A percentile compares a stretch with the other conserved stretches of the same genome.
These are phyloP conservation scores for Phylloporus sp. DNA, from an alignment of 768 basidiomycete genomes.

Conservation along the genomic window DNA sequence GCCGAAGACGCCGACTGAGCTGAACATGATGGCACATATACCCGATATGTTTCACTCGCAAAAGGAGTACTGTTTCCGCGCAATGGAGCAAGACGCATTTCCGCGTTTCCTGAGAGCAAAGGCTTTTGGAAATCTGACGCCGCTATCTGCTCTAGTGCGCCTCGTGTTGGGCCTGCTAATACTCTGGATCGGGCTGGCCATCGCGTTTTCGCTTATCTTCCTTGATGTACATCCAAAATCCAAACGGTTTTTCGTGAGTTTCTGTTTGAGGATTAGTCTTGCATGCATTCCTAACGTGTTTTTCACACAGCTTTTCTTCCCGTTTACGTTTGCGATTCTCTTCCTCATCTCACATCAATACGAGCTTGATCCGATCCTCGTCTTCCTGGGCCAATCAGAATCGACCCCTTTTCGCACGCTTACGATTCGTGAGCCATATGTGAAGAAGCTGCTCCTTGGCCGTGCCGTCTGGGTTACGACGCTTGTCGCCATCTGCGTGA, in stretches of 20 bases:
- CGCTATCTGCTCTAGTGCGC: slow-evolving; percentile 81
- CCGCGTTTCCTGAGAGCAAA: slow-evolving; percentile 93
- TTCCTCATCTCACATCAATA: slow-evolving; percentile 95
- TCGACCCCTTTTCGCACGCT: slow-evolving; percentile 96
- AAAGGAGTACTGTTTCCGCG: slow-evolving; percentile 95
- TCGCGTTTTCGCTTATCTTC: slow-evolving; percentile 89
- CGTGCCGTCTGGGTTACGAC: slow-evolving; percentile 90
- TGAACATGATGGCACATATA: slow-evolving; percentile 77
- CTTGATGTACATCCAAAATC: slow-evolving; percentile 90
- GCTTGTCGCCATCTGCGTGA: slow-evolving; percentile 71
- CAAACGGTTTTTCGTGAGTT: slow-evolving; percentile 90
- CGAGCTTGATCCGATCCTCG: slow-evolving; percentile 93
- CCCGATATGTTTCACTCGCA: slow-evolving; percentile 97
- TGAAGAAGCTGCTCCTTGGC: slow-evolving; percentile 83
- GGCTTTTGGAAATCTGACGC: slow-evolving; percentile 97
- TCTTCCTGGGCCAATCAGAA: slow-evolving; percentile 91
- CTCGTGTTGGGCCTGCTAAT: slow-evolving; percentile 80
- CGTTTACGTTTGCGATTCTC: slow-evolving; percentile 84
- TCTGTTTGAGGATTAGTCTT: background rate
- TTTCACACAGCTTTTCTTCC: slow-evolving; percentile 76
- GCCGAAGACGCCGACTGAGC: slow-evolving; percentile 63
- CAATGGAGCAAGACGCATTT: slow-evolving; percentile 94
- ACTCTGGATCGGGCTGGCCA: slow-evolving; percentile 93
- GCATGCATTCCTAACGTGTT: slow-evolving; percentile 3
- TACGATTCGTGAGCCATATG: slow-evolving; percentile 88